A percentile compares a stretch with the other conserved stretches of the same genome.
Conservation (phyloP, 176 grass and related monocot species). For the Oryza longistaminata region DNA sequence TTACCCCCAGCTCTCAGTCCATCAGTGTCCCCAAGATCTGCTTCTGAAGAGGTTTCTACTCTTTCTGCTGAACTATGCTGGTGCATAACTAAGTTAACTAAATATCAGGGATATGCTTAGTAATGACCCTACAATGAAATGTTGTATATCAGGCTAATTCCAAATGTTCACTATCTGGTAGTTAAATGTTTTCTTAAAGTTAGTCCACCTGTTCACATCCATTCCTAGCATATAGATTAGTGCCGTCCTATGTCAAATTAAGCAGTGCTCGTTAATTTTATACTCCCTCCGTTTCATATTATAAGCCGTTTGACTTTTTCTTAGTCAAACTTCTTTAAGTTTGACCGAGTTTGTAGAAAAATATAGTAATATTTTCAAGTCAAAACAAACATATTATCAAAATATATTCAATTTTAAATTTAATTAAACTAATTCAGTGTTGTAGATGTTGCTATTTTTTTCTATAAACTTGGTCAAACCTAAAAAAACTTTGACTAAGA, state of each 20-base stretch:
- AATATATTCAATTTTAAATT: too few species aligned
- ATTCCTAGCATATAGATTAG: neutral
- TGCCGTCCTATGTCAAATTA: neutral
- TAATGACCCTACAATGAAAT: neutral
- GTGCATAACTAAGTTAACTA: neutral
- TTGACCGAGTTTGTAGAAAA: too few species aligned
- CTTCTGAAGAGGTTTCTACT: conserved; percentile 79
- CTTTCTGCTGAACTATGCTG: neutral
- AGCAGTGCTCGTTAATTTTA: neutral
- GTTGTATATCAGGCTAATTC: neutral
- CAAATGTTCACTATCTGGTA: conserved; percentile 3
- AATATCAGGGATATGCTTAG: conserved; percentile 17
- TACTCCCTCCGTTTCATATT: too few species aligned
- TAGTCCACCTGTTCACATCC: neutral
- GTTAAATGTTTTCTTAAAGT: neutral
- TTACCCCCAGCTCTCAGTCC: conserved; percentile 57
- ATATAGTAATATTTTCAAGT: too few species aligned
- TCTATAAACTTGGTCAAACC: too few species aligned
- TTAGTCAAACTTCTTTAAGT: too few species aligned
- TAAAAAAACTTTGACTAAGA: too few species aligned
- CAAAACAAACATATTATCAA: too few species aligned
- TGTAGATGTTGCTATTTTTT: too few species aligned
- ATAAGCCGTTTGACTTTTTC: too few species aligned
- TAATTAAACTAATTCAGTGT: too few species aligned
- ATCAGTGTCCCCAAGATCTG: conserved; percentile 75